Evolutionary conservation across 2,329 filamentous ascomycete genomes (phyloP).

Genomic region (Aspergillus calidoustus): DNA sequence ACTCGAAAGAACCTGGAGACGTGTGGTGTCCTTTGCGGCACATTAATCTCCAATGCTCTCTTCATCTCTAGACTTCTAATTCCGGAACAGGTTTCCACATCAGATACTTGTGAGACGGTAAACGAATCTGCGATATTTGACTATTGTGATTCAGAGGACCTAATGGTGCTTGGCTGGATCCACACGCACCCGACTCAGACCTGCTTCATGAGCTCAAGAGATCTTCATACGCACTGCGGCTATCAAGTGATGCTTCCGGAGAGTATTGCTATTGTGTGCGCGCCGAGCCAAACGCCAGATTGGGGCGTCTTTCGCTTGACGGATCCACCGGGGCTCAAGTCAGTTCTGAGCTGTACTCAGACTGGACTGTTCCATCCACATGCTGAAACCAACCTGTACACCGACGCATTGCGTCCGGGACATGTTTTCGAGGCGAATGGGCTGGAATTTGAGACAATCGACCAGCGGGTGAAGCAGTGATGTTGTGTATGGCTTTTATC

Average conservation of each 20-base stretch:
- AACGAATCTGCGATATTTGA: slow-evolving; percentile 86
- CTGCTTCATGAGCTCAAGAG: slow-evolving; percentile 95
- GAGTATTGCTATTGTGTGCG: slow-evolving; percentile 95
- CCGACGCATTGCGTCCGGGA: slow-evolving; percentile 70
- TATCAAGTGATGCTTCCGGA: slow-evolving; percentile 97
- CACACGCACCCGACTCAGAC: slow-evolving; percentile 96
- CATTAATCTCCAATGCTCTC: slow-evolving; percentile 86
- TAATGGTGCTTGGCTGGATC: slow-evolving; percentile 94
- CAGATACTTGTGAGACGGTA: slow-evolving; percentile 92
- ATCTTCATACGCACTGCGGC: slow-evolving; percentile 89
- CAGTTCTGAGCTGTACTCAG: slow-evolving; percentile 79
- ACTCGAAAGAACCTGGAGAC: slow-evolving; percentile 86
- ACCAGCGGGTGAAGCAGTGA: slow-evolving; percentile 52
- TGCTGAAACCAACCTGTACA: slow-evolving; percentile 73
- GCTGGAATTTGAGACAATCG: slow-evolving; percentile 70
- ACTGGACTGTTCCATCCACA: slow-evolving; percentile 85
- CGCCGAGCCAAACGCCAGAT: slow-evolving; percentile 73
- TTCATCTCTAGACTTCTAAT: slow-evolving; percentile 90
- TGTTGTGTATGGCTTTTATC: background rate
- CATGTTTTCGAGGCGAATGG: slow-evolving; percentile 72
- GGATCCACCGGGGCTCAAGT: slow-evolving; percentile 84
- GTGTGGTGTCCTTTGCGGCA: slow-evolving; percentile 91
- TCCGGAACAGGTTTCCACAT: slow-evolving; percentile 85
- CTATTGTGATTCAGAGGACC: slow-evolving; percentile 81
- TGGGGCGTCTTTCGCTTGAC: slow-evolving; percentile 93